Percentiles rank a stretch among this genome's conserved stretches.
Evolutionary conservation across 768 basidiomycete genomes (phyloP).

Genomic region (Mrakia blollopis): DNA sequence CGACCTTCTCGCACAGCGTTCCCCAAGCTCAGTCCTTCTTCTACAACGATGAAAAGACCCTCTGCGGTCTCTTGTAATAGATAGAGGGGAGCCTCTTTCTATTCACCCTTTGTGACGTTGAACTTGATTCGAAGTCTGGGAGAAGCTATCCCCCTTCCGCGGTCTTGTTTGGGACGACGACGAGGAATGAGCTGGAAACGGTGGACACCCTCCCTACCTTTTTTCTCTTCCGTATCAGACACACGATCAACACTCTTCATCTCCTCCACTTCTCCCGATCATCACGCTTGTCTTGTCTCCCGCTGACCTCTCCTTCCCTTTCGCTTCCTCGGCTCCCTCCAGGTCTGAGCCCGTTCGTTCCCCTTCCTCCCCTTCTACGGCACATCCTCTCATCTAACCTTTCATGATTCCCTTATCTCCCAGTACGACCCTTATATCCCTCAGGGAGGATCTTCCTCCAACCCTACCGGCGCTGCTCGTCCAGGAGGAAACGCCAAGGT

Average conservation of each 20-base stretch:
- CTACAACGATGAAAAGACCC: neutral
- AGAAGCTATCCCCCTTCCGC: too few relatives aligned
- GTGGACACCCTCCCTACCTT: too few relatives aligned
- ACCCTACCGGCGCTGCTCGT: slow-evolving; percentile 31
- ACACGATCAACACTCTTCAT: too few relatives aligned
- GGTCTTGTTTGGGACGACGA: too few relatives aligned
- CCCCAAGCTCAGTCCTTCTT: neutral
- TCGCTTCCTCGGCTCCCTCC: too few relatives aligned
- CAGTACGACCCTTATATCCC: slow-evolving; percentile 94
- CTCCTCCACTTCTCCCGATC: too few relatives aligned
- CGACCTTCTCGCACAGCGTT: neutral
- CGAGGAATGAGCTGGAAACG: too few relatives aligned
- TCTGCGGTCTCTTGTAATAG: neutral
- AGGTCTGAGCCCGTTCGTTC: slow-evolving; percentile 18
- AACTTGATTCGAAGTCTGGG: too few relatives aligned
- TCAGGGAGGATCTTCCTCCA: slow-evolving; percentile 63
- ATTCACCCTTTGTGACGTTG: too few relatives aligned
- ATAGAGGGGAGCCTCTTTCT: too few relatives aligned
- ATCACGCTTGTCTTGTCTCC: neutral
- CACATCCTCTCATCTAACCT: neutral
- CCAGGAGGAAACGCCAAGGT: slow-evolving; percentile 30
- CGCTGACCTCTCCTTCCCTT: slow-evolving; percentile 1
- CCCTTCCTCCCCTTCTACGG: neutral
- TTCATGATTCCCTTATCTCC: too few relatives aligned
- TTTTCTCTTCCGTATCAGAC: too few relatives aligned